Base-by-base conservation (phyloP, 1,284 basidiomycete species). In the Termitomyces sp. region DNA sequence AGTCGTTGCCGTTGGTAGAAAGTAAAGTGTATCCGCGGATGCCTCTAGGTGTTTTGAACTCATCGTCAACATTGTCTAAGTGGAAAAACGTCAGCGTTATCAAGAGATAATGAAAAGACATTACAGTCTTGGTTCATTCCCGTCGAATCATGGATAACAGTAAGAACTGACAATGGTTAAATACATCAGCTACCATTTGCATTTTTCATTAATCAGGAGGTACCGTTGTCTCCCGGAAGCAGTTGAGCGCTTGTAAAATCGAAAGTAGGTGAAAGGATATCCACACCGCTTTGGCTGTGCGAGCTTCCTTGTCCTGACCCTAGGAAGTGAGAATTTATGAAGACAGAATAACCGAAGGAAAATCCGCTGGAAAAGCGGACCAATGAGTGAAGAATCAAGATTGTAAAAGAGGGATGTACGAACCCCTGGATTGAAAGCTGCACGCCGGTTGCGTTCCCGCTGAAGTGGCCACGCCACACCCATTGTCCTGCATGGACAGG, bases 401-500 rank as follows among this genome's bases (percentile, higher is more conserved):
- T 41, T 14, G 21, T 28, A 6, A 5, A 42, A 28, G 26, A 13
- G 14, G 21, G 5, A 35, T 33, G 16, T 1, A 33, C 35, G 1
- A 37, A 74, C 72, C 73, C 76, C 59, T 77, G 72, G 18, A 78
- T 68, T 14, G 70, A 66, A 5, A 78, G 59, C 40, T 70, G 59
- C 4, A 79, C 67, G 18, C 73, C 75, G 0, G 66, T 70, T 0
- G 69, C 69, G 38, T 58, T 65, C 6, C 72, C 73, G 8, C 52
- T 63, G 59, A 79, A 80, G 49, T 72, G 70, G 0, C 77, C 77
- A 4, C 76, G 71, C 68, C 72, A 76, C 10, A 68, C 66, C 66
- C 68, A 68, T 50, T 71, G 61, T 2, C 66, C 68, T 60, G 35
- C 8, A 38, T 11, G 2, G 26, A 28, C 16, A 35, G 18, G 31